Evolutionary conservation across 306 rosid genomes (phyloP).

Genomic region (Lathyrus oleraceus): DNA sequence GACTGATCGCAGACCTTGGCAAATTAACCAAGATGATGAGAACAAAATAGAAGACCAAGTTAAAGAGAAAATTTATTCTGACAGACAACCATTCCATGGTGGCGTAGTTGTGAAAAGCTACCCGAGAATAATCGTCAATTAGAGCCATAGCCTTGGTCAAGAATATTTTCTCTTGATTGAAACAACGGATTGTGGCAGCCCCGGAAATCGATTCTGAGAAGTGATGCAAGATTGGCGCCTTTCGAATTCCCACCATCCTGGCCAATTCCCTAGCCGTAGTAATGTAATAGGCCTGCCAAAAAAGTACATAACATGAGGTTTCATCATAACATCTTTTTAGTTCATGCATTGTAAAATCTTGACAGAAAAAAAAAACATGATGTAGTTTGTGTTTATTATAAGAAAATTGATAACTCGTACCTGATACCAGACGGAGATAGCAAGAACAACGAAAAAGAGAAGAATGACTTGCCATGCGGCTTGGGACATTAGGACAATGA

Average conservation of each 20-base stretch:
- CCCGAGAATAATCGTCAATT: conserved; percentile 67
- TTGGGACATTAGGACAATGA: conserved; percentile 71
- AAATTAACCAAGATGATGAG: conserved; percentile 66
- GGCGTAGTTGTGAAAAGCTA: conserved; percentile 74
- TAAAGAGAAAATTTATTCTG: conserved; percentile 77
- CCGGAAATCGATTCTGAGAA: conserved; percentile 77
- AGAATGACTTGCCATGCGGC: conserved; percentile 83
- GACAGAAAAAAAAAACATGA: background rate
- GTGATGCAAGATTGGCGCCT: conserved; percentile 83
- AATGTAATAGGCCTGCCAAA: conserved; percentile 72
- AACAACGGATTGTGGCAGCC: conserved; percentile 68
- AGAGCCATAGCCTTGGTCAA: conserved; percentile 45
- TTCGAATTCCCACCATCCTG: conserved; percentile 78
- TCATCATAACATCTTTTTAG: conserved; percentile 12
- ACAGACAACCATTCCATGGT: conserved; percentile 87
- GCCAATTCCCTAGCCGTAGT: conserved; percentile 82
- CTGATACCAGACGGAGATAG: conserved; percentile 79
- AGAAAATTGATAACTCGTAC: conserved; percentile 34
- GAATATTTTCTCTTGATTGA: conserved; percentile 66
- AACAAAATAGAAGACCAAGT: conserved; percentile 62
- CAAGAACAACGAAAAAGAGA: conserved; percentile 59
- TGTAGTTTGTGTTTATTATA: background rate
- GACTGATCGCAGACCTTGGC: conserved; percentile 70
- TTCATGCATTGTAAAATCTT: background rate
- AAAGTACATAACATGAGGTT: background rate